Evolutionary conservation across 1,139 yeast genomes (phyloP), one percentile per base, ranked within the genome.

Genomic region (Torulaspora globosa): DNA sequence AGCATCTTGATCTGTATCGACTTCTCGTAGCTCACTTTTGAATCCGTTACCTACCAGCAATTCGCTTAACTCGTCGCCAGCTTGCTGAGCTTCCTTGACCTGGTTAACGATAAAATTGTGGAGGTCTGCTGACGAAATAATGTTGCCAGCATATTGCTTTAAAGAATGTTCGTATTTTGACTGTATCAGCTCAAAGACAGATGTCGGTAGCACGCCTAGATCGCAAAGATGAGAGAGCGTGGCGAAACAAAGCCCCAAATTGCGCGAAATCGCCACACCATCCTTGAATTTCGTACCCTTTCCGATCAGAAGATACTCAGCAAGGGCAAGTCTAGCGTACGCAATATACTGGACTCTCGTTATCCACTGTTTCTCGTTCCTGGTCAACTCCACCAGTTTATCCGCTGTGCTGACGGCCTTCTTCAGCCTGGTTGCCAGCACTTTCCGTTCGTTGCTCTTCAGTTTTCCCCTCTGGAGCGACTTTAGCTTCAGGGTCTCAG

Each of bases 391-490:
- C 27, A 78, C 63, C 33, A 87, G 64, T 31, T 70, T 70, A 35
- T 70, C 65, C 27, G 76, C 70, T 44, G 73, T 71, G 42, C 66
- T 63, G 28, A 74, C 66, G 0, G 92, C 81, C 62, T 78, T 82
- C 60, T 83, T 85, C 53, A 84, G 74, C 65, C 86, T 84, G 31
- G 90, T 78, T 11, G 74, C 62, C 60, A 85, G 71, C 49, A 84
- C 76, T 49, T 73, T 76, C 41, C 71, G 70, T 41, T 63, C 67
- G 33, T 55, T 49, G n/a, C 50, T 55, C 50, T 60, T 62, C 36
- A 56, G 53, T 32, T 56, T 53, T 34, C 65, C 64, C 46, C 67
- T 59, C 40, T 54, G 55, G 28, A 62, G 56, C 14, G 60, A 58
- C 41, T 58, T 55, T 34, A 60, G 33, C 43, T 62, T 63, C 36